These are phyloP conservation scores for Centaurea solstitialis DNA, from an alignment of 129 eudicot genomes.

Conservation along the genomic window DNA sequence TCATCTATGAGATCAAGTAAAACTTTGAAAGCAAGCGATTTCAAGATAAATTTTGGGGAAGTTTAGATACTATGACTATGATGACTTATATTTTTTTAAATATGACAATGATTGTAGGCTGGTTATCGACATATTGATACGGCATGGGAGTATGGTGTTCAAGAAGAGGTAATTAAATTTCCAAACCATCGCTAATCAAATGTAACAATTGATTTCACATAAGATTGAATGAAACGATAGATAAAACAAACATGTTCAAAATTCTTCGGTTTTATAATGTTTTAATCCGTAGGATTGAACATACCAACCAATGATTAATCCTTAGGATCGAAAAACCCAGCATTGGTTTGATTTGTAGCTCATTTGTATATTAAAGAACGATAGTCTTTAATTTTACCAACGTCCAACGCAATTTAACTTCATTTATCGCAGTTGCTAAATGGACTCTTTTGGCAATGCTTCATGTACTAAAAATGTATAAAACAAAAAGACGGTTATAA, in stretches of 20 bases:
- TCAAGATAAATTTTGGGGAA: neutral
- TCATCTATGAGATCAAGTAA: neutral
- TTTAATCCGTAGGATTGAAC: neutral
- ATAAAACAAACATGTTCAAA: neutral
- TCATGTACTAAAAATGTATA: neutral
- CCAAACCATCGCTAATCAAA: neutral
- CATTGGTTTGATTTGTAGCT: neutral
- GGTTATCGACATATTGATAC: slow-evolving; percentile 73
- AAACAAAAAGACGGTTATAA: neutral
- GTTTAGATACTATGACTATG: neutral
- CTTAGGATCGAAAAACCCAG: neutral
- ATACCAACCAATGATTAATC: too few relatives aligned
- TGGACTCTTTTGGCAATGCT: neutral
- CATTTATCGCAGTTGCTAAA: too few relatives aligned
- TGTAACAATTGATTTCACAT: neutral
- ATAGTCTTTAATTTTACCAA: too few relatives aligned
- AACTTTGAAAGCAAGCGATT: neutral
- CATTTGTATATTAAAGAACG: neutral
- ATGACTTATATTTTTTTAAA: neutral
- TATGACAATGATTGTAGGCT: slow-evolving; percentile 39
- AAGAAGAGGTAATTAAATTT: slow-evolving; percentile 44
- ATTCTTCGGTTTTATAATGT: neutral
- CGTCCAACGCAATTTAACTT: too few relatives aligned
- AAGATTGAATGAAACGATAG: neutral
- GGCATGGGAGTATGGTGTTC: slow-evolving; percentile 66